Evolutionary conservation across 768 basidiomycete species (phyloP), one percentile per base, ranked within the genome.

Genomic region (Agrocybe chaxingu): DNA sequence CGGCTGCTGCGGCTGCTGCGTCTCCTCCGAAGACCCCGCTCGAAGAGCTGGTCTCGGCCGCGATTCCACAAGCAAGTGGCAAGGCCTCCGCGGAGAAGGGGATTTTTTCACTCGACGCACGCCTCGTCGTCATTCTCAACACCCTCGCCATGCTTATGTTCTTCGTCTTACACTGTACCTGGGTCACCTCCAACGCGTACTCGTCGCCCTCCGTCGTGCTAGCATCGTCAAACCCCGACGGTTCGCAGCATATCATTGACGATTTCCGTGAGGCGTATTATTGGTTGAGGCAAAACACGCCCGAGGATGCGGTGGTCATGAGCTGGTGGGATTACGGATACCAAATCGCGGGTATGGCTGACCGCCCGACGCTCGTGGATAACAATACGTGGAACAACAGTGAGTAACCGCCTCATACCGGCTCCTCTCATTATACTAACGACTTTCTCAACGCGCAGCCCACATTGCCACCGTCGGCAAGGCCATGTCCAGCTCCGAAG

Each of bases 371-470:
- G 1, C 71, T 98, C 57, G 96, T 98, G 13, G 96, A 99, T 69
- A 98, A 99, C 72, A 98, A 98, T 66, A 99, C 97, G 0, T 98
- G 97, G 97, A 98, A 99, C 70, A 98, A 98, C 72, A 99, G 94
- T 90, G 62, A 62, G 90, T 78, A 2, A 16, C 24, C 36, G 1
- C 32, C n/a, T 44, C 47, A 12, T 54, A 29, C 47, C 36, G 44
- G 36, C 42, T 29, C 49, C 42, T 11, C 42, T 12, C 10, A 42
- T 34, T 24, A 45, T 41, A 45, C 37, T n/a, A 37, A 43, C 29
- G 46, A 13, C 53, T 32, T 36, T 55, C 38, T 51, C 40, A 16
- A 16, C 52, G 34, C 56, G 30, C 54, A 92, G 92, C 95, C 38
- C 95, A 97, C 66, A 98, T 98, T 55, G 97, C 97, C 1, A 99